phyloP scores from a whole-genome alignment of 2,329 filamentous ascomycete species.

The Plenodomus lindquistii region DNA sequence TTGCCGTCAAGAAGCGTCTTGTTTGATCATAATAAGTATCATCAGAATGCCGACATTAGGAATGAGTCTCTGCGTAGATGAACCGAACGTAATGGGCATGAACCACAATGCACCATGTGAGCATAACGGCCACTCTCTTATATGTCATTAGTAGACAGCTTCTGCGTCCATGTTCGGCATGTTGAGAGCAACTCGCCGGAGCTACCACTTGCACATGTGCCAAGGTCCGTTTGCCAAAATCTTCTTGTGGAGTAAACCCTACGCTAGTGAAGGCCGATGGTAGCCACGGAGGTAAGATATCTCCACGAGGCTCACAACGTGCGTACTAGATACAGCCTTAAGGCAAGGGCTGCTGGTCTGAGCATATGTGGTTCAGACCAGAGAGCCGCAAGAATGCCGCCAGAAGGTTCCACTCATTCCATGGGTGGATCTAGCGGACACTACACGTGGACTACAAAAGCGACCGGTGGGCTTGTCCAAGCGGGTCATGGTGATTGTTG shows the following conservation, averaged over 20 bases:
- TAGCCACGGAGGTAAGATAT: background rate
- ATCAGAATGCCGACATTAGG: too few species aligned
- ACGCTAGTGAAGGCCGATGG: background rate
- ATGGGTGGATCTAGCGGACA: background rate
- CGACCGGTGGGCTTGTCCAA: slow-evolving; percentile 2
- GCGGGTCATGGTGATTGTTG: slow-evolving; percentile 14
- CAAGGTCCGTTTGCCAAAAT: background rate
- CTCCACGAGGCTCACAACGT: background rate
- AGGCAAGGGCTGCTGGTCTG: background rate
- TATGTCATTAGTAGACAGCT: background rate
- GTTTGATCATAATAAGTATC: too few species aligned
- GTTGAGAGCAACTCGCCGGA: background rate
- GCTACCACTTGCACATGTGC: background rate
- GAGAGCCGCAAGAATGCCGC: background rate
- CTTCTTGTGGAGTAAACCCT: background rate
- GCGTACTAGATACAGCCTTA: background rate
- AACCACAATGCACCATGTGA: background rate
- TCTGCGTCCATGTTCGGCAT: background rate
- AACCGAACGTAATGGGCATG: too few species aligned
- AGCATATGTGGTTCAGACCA: background rate
- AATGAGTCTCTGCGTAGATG: too few species aligned
- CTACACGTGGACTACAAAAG: background rate
- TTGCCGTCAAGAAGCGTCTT: too few species aligned
- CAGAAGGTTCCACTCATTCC: background rate
- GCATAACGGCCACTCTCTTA: background rate